These are phyloP conservation scores for Gaeumannomyces tritici DNA, from an alignment of 2,329 filamentous ascomycete species.

Conservation along the genomic window DNA sequence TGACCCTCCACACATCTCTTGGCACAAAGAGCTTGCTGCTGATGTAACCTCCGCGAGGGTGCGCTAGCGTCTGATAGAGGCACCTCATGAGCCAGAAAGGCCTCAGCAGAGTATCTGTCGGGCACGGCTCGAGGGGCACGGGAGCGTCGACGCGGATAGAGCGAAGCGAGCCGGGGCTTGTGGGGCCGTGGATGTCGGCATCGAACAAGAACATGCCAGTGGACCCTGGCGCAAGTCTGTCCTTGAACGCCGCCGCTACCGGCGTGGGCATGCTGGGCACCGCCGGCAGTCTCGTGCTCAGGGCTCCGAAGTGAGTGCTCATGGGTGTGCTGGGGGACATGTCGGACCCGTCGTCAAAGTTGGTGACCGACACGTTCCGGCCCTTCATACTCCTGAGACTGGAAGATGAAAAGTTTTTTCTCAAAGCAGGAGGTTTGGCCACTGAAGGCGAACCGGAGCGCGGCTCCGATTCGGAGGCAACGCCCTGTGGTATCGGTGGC, in stretches of 20 bases:
- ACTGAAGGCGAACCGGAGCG: slow-evolving; percentile 45
- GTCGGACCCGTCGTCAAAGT: slow-evolving; percentile 52
- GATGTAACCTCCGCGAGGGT: slow-evolving; percentile 84
- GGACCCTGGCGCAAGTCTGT: slow-evolving; percentile 44
- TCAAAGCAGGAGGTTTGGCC: slow-evolving; percentile 33
- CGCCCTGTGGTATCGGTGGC: slow-evolving; percentile 20
- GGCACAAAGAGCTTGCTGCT: slow-evolving; percentile 89
- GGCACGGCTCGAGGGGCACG: slow-evolving; percentile 79
- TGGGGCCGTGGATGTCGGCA: slow-evolving; percentile 63
- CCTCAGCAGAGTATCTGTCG: slow-evolving; percentile 76
- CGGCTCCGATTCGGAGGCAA: slow-evolving; percentile 21
- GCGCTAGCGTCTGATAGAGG: slow-evolving; percentile 82
- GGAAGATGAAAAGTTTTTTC: slow-evolving; percentile 62
- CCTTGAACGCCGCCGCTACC: slow-evolving; percentile 50
- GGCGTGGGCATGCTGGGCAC: slow-evolving; percentile 61
- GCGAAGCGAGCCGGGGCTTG: slow-evolving; percentile 53
- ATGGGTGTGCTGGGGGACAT: slow-evolving; percentile 66
- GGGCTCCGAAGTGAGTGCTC: slow-evolving; percentile 51
- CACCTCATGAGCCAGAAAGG: slow-evolving; percentile 98
- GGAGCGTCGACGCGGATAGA: slow-evolving; percentile 50
- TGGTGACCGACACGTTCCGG: slow-evolving; percentile 61
- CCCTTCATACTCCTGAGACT: slow-evolving; percentile 63
- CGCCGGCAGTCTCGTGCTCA: slow-evolving; percentile 37
- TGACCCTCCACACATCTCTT: slow-evolving; percentile 86
- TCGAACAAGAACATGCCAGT: slow-evolving; percentile 74